Conservation (phyloP, 208 protist species). For the Trypanosomatidae sp. region DNA sequence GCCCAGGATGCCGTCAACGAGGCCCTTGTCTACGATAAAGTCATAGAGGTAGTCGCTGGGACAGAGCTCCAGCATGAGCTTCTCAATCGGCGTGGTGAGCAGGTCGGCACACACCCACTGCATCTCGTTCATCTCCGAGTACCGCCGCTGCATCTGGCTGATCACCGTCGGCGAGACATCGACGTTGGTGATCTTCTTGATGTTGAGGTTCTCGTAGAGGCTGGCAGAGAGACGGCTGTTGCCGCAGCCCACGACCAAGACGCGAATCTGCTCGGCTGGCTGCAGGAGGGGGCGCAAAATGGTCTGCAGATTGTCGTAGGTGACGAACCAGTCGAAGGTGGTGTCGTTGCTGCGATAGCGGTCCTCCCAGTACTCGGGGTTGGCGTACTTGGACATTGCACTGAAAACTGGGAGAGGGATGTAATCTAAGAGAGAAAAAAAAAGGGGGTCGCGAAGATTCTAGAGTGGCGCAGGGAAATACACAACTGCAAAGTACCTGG, state of each 20-base stretch:
- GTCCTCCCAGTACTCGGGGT: conserved; percentile 92
- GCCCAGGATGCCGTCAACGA: conserved; percentile 85
- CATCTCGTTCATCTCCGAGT: conserved; percentile 87
- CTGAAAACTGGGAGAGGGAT: too few relatives aligned
- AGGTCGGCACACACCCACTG: conserved; percentile 85
- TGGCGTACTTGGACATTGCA: conserved; percentile 91
- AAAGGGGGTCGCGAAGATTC: too few relatives aligned
- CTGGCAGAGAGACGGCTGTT: conserved; percentile 84
- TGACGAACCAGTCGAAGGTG: conserved; percentile 93
- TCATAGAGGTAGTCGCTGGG: conserved; percentile 85
- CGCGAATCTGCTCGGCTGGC: conserved; percentile 76
- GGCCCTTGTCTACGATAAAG: conserved; percentile 91
- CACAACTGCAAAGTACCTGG: too few relatives aligned
- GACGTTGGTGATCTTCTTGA: conserved; percentile 90
- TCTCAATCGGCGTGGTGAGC: conserved; percentile 74
- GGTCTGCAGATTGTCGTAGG: conserved; percentile 85
- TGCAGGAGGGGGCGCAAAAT: conserved; percentile 74
- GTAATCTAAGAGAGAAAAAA: too few relatives aligned
- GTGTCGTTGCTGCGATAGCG: conserved; percentile 91
- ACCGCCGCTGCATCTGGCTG: conserved; percentile 84
- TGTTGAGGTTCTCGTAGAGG: conserved; percentile 84
- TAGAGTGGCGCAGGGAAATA: too few relatives aligned
- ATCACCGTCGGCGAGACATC: conserved; percentile 90
- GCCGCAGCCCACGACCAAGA: conserved; percentile 88
- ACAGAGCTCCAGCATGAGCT: conserved; percentile 74